Evolutionary conservation across 345 rosid genomes (phyloP).

Genomic region (Pistacia vera): DNA sequence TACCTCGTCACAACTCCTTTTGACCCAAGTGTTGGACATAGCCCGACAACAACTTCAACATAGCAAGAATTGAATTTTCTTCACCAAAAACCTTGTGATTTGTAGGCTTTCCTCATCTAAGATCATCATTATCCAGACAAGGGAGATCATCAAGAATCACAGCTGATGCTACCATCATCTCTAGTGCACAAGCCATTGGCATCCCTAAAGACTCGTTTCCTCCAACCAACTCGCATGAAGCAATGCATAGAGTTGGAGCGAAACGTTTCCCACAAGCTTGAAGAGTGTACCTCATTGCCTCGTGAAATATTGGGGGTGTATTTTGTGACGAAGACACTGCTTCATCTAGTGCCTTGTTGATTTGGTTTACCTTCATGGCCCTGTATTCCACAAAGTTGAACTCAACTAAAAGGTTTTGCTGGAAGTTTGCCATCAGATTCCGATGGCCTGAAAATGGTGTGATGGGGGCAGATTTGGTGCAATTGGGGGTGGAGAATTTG

Average conservation of each 20-base stretch:
- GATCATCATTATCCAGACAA: constrained; percentile 65
- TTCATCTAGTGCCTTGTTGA: constrained; percentile 55
- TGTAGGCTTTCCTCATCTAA: constrained; percentile 61
- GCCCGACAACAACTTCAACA: constrained; percentile 47
- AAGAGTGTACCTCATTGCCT: constrained; percentile 70
- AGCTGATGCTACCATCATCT: constrained; percentile 66
- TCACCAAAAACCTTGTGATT: constrained; percentile 58
- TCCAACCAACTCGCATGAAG: constrained; percentile 63
- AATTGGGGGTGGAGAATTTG: no score
- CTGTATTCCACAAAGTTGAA: constrained; percentile 36
- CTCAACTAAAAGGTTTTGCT: constrained; percentile 12
- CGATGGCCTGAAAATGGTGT: constrained; percentile 2
- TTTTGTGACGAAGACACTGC: constrained; percentile 49
- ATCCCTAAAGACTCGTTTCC: constrained; percentile 42
- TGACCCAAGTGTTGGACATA: constrained; percentile 44
- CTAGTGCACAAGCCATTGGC: constrained; percentile 67
- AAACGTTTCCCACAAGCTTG: constrained; percentile 63
- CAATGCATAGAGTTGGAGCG: constrained; percentile 56
- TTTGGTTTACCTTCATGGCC: constrained; percentile 28
- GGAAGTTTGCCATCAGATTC: background rate
- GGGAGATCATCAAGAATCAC: constrained; percentile 69
- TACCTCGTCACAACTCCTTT: constrained; percentile 57
- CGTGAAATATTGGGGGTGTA: constrained; percentile 43
- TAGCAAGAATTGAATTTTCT: constrained; percentile 50
- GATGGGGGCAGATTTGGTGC: no score